These are phyloP conservation scores for Termitomyces sp. DNA, from an alignment of 768 basidiomycete species.

Conservation along the genomic window DNA sequence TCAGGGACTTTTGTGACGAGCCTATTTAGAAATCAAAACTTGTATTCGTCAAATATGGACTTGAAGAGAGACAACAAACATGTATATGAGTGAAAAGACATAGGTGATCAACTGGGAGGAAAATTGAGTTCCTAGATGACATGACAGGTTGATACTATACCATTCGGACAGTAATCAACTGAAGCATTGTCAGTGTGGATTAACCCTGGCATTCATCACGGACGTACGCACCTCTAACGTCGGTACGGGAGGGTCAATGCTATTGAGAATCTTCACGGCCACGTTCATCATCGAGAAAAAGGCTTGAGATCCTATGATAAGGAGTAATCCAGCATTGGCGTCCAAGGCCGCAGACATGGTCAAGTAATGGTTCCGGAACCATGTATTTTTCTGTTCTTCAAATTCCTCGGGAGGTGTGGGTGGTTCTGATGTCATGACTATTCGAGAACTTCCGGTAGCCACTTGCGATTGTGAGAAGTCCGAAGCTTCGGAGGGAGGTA, in stretches of 20 bases:
- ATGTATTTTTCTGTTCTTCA: not conserved
- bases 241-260: conserved; percentile 51
- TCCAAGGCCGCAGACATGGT: conserved; percentile 5
- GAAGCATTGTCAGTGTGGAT: not conserved
- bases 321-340: conserved; percentile 52
- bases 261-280: conserved; percentile 57
- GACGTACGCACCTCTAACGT: conserved; percentile 40
- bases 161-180: conserved; percentile 59
- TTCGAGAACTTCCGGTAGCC: not conserved
- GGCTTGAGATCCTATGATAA: conserved; percentile 51
- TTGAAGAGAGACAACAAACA: conserved; percentile 26
- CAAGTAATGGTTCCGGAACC: conserved; percentile 3
- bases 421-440: conserved; percentile 2
- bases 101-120: conserved; percentile 42
- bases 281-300: conserved; percentile 60
- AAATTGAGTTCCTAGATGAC: not conserved
- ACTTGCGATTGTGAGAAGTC: conserved; percentile 9
- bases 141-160: conserved; percentile 21
- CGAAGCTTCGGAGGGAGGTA: conserved; percentile 14
- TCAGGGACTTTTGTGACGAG: conserved; percentile 36
- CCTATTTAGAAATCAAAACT: conserved; percentile 18
- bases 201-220: not conserved
- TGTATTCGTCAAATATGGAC: not conserved
- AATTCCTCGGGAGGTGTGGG: conserved; percentile 1
- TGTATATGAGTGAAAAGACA: conserved; percentile 44